Percentiles rank a stretch among this genome's conserved stretches.
phyloP scores from a whole-genome alignment of 2,329 filamentous ascomycete species.

The Cladosporium colombiae region DNA sequence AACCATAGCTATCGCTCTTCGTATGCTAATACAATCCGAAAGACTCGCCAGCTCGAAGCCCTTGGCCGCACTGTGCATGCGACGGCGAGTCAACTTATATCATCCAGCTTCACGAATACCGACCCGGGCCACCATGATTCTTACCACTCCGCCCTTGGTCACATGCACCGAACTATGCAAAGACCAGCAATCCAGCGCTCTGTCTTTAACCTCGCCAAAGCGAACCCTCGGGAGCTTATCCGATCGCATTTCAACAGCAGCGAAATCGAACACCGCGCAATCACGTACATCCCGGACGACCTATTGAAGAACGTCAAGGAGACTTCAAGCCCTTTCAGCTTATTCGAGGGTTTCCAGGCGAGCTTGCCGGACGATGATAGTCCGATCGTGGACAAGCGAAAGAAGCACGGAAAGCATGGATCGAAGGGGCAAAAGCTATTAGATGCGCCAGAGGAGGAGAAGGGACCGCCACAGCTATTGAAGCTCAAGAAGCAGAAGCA shows the following conservation, averaged over 20 bases:
- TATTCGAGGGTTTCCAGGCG: constrained; percentile 96
- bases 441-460: constrained; percentile 59
- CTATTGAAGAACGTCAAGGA: constrained; percentile 87
- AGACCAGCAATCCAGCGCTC: constrained; percentile 81
- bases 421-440: constrained; percentile 77
- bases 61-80: constrained; percentile 94
- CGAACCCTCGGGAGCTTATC: constrained; percentile 90
- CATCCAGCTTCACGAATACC: constrained; percentile 42
- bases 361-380: constrained; percentile 69
- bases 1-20: neutral
- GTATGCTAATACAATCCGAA: constrained; percentile 11
- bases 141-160: constrained; percentile 84
- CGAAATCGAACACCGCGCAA: constrained; percentile 91
- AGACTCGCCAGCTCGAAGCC: constrained; percentile 87
- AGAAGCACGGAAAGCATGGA: constrained; percentile 65
- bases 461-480: constrained; percentile 66
- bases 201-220: constrained; percentile 87
- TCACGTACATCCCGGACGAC: constrained; percentile 87
- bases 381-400: constrained; percentile 53
- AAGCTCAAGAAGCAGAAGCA: constrained; percentile 80
- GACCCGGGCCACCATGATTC: constrained; percentile 48
- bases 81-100: constrained; percentile 85
- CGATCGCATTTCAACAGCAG: constrained; percentile 84
- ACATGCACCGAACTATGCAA: constrained; percentile 85
- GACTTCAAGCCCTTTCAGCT: constrained; percentile 78